Evolutionary conservation across 73 alveolate species (phyloP).

Genomic region (Uronychia setigera): DNA sequence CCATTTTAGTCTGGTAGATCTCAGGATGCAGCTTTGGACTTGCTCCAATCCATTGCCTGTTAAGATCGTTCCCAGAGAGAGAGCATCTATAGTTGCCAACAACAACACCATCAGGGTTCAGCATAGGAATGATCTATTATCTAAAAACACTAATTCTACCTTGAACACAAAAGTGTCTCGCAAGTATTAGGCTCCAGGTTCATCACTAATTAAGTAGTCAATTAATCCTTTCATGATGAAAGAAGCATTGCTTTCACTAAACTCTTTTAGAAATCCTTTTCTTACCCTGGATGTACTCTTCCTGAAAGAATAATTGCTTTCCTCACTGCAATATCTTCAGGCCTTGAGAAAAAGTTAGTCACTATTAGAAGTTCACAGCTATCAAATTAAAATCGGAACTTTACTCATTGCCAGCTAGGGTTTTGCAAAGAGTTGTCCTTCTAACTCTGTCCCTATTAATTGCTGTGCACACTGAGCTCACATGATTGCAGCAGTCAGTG

Average conservation of each 20-base stretch:
- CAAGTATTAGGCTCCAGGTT: slow-evolving; percentile 68
- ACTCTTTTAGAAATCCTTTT: too few relatives aligned
- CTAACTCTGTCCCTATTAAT: slow-evolving; percentile 49
- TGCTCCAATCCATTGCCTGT: slow-evolving; percentile 94
- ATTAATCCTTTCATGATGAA: slow-evolving; percentile 78
- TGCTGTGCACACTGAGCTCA: slow-evolving; percentile 18
- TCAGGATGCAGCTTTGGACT: slow-evolving; percentile 89
- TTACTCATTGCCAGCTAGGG: slow-evolving; percentile 59
- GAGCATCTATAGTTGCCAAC: slow-evolving; percentile 96
- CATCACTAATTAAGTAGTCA: slow-evolving; percentile 74
- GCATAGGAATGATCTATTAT: slow-evolving; percentile 91
- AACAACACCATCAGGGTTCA: slow-evolving; percentile 97
- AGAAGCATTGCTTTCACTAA: slow-evolving; percentile 80
- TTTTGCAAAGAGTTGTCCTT: slow-evolving; percentile 55
- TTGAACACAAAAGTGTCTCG: slow-evolving; percentile 85
- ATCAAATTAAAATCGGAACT: not conserved
- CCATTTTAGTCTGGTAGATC: slow-evolving; percentile 65
- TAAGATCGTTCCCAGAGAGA: slow-evolving; percentile 92
- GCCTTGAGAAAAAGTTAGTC: slow-evolving; percentile 55
- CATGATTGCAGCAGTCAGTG: slow-evolving; percentile 34
- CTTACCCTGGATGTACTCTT: slow-evolving; percentile 92
- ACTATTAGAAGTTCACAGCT: not conserved
- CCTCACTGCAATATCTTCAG: slow-evolving; percentile 74
- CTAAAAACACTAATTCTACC: slow-evolving; percentile 27
- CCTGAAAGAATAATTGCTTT: slow-evolving; percentile 74